Conservation (phyloP, 2,329 filamentous ascomycete genomes). For the Incumbomyces lentus region DNA sequence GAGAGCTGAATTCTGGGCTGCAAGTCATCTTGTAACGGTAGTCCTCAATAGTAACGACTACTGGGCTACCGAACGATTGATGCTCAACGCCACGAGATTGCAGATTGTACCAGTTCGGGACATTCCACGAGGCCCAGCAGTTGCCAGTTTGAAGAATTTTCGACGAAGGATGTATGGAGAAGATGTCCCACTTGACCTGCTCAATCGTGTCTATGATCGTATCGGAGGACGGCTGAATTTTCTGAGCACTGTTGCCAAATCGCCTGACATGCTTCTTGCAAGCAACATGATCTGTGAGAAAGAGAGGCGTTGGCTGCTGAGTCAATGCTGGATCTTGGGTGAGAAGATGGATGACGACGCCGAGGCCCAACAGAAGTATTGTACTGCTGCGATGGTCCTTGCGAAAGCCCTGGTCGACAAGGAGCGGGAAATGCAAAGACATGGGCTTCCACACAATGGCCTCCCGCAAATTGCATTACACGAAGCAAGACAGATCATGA, state of each 20-base stretch:
- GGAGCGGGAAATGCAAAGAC: too few relatives aligned
- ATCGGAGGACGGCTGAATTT: conserved; percentile 85
- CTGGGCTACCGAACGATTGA: conserved; percentile 93
- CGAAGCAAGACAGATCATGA: conserved; percentile 84
- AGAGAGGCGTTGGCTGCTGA: conserved; percentile 70
- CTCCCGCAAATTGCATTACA: conserved; percentile 75
- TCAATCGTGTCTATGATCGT: conserved; percentile 72
- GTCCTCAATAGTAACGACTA: conserved; percentile 97
- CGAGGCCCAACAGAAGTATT: conserved; percentile 95
- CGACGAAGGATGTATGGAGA: conserved; percentile 68
- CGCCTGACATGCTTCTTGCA: conserved; percentile 64
- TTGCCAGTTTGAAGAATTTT: conserved; percentile 67
- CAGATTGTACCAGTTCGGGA: conserved; percentile 81
- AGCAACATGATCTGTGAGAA: conserved; percentile 62
- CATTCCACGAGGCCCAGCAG: conserved; percentile 65
- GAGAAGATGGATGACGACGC: conserved; percentile 86
- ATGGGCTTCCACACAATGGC: conserved; percentile 40
- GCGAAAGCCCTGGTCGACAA: conserved; percentile 82
- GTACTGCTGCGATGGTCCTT: conserved; percentile 85
- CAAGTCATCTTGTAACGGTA: conserved; percentile 72
- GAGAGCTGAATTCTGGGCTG: conserved; percentile 91
- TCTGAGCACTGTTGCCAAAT: conserved; percentile 78
- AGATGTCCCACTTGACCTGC: conserved; percentile 38
- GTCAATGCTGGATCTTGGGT: conserved; percentile 68
- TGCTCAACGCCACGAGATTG: conserved; percentile 87